These are phyloP conservation scores for Nicotiana noctiflora DNA, from an alignment of 257 asterid species.

Conservation along the genomic window DNA sequence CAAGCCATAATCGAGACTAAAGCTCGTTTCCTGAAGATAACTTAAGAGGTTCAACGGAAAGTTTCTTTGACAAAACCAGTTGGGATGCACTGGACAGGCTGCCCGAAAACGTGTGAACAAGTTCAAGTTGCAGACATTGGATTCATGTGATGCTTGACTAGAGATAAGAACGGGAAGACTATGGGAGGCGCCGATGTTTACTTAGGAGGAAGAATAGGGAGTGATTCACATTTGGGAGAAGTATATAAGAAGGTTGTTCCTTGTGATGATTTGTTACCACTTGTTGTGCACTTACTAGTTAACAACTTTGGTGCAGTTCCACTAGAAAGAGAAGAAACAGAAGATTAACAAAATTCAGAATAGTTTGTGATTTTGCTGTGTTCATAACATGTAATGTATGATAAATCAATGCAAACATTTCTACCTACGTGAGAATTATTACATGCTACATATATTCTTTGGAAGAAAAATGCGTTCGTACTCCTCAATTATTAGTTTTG, in stretches of 20 bases:
- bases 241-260: slow-evolving; percentile 78
- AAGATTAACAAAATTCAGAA: slow-evolving; percentile 28
- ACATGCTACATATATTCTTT: not conserved
- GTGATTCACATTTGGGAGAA: slow-evolving; percentile 25
- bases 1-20: slow-evolving; percentile 93
- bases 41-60: slow-evolving; percentile 64
- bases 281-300: slow-evolving; percentile 69
- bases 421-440: not conserved
- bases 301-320: slow-evolving; percentile 72
- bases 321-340: slow-evolving; percentile 63
- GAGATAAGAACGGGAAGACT: slow-evolving; percentile 47
- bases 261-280: slow-evolving; percentile 76
- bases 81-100: slow-evolving; percentile 98
- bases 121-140: slow-evolving; percentile 97
- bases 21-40: slow-evolving; percentile 62
- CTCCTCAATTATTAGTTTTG: too few relatives aligned
- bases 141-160: slow-evolving; percentile 94
- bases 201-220: slow-evolving; percentile 88
- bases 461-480: too few relatives aligned
- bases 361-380: not conserved
- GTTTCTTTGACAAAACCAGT: slow-evolving; percentile 64
- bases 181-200: slow-evolving; percentile 89
- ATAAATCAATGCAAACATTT: not conserved
- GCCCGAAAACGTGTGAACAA: slow-evolving; percentile 86
- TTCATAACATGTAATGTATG: not conserved